Conservation (phyloP, 495 filamentous ascomycete genomes). For the Endocarpon pusillum region DNA sequence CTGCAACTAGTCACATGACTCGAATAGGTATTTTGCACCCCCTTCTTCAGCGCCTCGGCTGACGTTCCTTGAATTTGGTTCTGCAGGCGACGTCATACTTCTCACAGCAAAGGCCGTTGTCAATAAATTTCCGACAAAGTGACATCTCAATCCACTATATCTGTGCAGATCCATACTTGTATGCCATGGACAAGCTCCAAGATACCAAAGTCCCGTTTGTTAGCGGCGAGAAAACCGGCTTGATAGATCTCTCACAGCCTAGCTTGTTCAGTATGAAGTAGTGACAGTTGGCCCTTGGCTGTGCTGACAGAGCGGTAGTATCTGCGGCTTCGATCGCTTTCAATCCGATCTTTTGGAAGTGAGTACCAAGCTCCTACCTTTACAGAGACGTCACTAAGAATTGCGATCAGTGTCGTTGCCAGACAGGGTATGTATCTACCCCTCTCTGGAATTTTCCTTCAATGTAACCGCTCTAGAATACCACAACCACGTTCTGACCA, state of each 20-base stretch:
- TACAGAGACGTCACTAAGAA: not conserved
- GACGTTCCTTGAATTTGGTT: too few species aligned
- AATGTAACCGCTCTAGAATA: slow-evolving; percentile 46
- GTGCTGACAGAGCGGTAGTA: slow-evolving; percentile 17
- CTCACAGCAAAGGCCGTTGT: too few species aligned
- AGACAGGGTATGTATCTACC: slow-evolving; percentile 23
- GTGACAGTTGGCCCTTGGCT: not conserved
- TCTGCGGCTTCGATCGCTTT: slow-evolving; percentile 33
- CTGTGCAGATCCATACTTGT: too few species aligned
- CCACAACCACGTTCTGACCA: slow-evolving; percentile 72
- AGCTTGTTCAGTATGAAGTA: not conserved
- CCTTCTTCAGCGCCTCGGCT: too few species aligned
- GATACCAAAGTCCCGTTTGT: not conserved
- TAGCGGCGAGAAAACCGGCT: slow-evolving; percentile 1
- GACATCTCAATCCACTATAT: too few species aligned
- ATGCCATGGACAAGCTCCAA: not conserved
- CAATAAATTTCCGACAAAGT: too few species aligned
- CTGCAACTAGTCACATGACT: too few species aligned
- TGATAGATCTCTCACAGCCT: slow-evolving; percentile 2
- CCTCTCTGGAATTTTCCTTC: not conserved
- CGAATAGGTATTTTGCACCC: too few species aligned
- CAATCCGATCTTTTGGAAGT: slow-evolving; percentile 43
- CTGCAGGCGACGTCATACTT: too few species aligned
- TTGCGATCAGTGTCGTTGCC: slow-evolving; percentile 23
- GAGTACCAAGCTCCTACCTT: slow-evolving; percentile 10